phyloP scores from a whole-genome alignment of 2,329 filamentous ascomycete genomes.

The Penicillium sp. region DNA sequence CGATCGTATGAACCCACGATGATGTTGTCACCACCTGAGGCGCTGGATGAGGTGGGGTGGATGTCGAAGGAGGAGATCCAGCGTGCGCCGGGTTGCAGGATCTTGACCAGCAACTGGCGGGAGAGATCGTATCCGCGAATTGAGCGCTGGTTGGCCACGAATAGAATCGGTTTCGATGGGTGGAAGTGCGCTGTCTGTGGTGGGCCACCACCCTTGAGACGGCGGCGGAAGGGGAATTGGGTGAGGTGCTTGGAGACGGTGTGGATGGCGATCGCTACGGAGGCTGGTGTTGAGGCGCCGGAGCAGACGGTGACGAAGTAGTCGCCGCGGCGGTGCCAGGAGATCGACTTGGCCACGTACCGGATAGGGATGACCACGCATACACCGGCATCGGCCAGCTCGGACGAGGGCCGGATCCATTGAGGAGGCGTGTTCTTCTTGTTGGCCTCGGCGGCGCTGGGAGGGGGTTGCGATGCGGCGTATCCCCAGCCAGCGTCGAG shows the following conservation, averaged over 20 bases:
- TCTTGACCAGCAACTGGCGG: constrained; percentile 85
- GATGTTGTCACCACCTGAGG: constrained; percentile 86
- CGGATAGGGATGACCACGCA: constrained; percentile 75
- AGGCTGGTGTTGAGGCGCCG: constrained; percentile 45
- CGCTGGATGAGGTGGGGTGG: constrained; percentile 82
- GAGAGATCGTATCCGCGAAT: constrained; percentile 93
- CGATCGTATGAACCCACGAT: constrained; percentile 94
- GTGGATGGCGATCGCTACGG: constrained; percentile 78
- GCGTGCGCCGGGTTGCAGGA: constrained; percentile 84
- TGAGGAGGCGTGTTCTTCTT: constrained; percentile 72
- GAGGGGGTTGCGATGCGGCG: constrained; percentile 57
- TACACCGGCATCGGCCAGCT: constrained; percentile 70
- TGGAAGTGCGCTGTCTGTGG: constrained; percentile 92
- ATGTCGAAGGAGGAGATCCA: constrained; percentile 95
- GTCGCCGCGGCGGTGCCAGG: constrained; percentile 90
- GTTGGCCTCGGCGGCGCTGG: constrained; percentile 48
- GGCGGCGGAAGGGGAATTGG: constrained; percentile 82
- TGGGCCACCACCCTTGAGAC: constrained; percentile 64
- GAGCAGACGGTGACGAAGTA: constrained; percentile 92
- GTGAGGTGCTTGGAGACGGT: constrained; percentile 92
- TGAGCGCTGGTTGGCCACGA: constrained; percentile 89
- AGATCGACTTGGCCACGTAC: constrained; percentile 76
- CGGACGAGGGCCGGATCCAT: constrained; percentile 74
- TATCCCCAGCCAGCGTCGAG: constrained; percentile 91
- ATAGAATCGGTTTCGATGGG: constrained; percentile 85